phyloP scores from a whole-genome alignment of 2,329 filamentous ascomycete species.

The Venturia nashicola region DNA sequence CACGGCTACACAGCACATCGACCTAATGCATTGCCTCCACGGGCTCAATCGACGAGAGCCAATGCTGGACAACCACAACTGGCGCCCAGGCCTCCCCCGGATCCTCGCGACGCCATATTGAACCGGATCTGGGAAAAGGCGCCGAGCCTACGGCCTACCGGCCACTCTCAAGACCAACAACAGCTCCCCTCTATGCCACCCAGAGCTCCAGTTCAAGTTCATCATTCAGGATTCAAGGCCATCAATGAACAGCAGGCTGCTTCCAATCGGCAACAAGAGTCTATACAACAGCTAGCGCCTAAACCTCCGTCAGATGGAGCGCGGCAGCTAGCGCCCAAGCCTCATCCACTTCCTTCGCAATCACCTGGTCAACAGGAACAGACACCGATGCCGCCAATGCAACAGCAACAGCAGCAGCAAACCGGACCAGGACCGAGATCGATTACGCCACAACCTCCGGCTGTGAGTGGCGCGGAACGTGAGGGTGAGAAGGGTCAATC shows the following conservation, averaged over 20 bases:
- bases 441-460: background rate
- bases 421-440: background rate
- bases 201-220: background rate
- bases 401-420: background rate
- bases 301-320: conserved; percentile 2
- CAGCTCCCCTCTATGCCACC: background rate
- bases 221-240: conserved; percentile 5
- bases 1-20: background rate
- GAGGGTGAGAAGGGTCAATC: background rate
- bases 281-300: background rate
- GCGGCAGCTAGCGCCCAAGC: conserved; percentile 6
- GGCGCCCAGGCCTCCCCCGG: conserved; percentile 7
- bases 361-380: conserved; percentile 1
- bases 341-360: background rate
- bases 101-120: conserved; percentile 2
- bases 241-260: conserved; percentile 5
- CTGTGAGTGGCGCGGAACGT: background rate
- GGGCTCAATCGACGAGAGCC: background rate
- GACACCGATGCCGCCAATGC: background rate
- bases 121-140: background rate
- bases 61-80: conserved; percentile 7
- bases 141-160: background rate
- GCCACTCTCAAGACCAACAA: background rate
- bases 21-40: background rate
- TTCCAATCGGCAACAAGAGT: background rate